Evolutionary conservation across 371 early-diverging fungal species (phyloP).

Genomic region (Funneliformis caledonium): DNA sequence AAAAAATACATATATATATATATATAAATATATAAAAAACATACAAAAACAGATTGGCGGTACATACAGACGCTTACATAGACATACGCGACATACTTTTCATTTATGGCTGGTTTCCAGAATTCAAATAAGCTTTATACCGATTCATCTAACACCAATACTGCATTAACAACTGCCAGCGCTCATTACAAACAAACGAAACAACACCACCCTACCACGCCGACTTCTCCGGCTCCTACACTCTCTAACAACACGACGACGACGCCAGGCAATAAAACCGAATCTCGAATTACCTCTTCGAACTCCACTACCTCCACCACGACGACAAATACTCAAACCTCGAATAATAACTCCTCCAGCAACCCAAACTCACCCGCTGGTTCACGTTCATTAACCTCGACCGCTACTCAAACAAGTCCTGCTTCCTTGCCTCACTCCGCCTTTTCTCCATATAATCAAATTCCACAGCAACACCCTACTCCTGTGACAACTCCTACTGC

Average conservation of each 20-base stretch:
- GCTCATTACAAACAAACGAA: neutral
- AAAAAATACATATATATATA: neutral
- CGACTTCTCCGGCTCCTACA: constrained; percentile 37
- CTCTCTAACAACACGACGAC: constrained; percentile 29
- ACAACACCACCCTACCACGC: constrained; percentile 25
- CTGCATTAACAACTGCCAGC: constrained; percentile 38
- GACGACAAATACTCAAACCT: constrained; percentile 22
- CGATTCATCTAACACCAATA: constrained; percentile 39
- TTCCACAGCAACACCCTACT: constrained; percentile 34
- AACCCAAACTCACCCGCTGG: constrained; percentile 8
- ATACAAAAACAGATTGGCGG: constrained; percentile 38
- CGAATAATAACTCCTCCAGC: constrained; percentile 11
- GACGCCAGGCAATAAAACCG: neutral
- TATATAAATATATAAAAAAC: constrained; percentile 24
- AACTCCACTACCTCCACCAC: constrained; percentile 3
- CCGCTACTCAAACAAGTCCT: constrained; percentile 27
- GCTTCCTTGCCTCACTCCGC: constrained; percentile 28
- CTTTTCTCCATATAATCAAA: constrained; percentile 35
- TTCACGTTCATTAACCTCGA: constrained; percentile 22
- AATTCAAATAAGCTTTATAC: constrained; percentile 37
- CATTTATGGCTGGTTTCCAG: constrained; percentile 40
- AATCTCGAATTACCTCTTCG: constrained; percentile 11
- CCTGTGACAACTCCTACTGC: constrained; percentile 35
- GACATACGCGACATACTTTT: constrained; percentile 24
- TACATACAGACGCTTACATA: constrained; percentile 36